Percentiles rank a stretch among this genome's conserved stretches.
Conservation (phyloP, 192 early-diverging fungal genomes). For the Coemansia sp. region DNA sequence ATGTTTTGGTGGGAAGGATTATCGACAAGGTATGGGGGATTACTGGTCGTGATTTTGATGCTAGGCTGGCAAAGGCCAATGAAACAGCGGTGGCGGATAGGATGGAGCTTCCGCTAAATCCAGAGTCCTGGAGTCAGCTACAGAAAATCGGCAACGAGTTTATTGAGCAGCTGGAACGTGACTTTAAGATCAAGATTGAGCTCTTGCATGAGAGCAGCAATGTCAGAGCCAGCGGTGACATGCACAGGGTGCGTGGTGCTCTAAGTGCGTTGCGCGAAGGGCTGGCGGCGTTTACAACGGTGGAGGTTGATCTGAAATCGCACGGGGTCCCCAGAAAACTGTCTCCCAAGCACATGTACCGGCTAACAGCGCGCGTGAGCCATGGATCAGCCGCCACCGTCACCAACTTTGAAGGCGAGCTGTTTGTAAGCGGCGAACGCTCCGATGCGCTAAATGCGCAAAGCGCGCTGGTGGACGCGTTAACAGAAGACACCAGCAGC, state of each 20-base stretch:
- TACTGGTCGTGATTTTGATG: conserved; percentile 12
- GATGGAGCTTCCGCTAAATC: conserved; percentile 24
- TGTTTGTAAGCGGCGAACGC: conserved; percentile 29
- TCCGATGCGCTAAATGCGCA: conserved; percentile 28
- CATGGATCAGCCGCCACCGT: conserved; percentile 1
- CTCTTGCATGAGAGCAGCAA: background rate
- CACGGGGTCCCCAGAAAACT: conserved; percentile 25
- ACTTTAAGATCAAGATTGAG: conserved; percentile 24
- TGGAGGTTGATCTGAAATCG: conserved; percentile 14
- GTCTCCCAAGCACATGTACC: conserved; percentile 8
- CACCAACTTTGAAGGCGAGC: conserved; percentile 16
- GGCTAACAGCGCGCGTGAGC: background rate
- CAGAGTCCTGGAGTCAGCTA: conserved; percentile 17
- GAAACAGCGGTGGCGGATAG: conserved; percentile 13
- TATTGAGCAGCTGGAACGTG: conserved; percentile 16
- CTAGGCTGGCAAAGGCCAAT: conserved; percentile 9
- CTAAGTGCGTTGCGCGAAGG: conserved; percentile 38
- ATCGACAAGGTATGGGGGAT: conserved; percentile 42
- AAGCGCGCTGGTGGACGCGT: conserved; percentile 30
- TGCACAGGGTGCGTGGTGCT: conserved; percentile 26
- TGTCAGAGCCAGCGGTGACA: conserved; percentile 19
- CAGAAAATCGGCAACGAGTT: background rate
- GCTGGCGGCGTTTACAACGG: conserved; percentile 26
- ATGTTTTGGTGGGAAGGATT: conserved; percentile 27
- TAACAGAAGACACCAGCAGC: conserved; percentile 21